Evolutionary conservation across 768 basidiomycete species (phyloP).

Genomic region (Pleurotus salmoneostramineus): DNA sequence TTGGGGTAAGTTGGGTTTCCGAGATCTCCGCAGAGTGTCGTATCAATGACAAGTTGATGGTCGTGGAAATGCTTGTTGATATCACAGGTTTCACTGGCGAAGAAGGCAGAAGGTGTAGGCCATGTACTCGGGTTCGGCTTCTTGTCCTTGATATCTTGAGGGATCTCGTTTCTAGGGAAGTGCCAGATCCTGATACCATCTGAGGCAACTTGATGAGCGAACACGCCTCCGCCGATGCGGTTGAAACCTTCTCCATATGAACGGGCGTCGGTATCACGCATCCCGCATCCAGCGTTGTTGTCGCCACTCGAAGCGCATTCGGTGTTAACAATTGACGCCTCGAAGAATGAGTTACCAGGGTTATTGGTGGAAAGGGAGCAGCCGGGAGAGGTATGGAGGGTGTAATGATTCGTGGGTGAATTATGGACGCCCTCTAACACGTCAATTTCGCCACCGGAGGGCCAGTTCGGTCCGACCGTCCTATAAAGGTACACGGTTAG

Average conservation of each 20-base stretch:
- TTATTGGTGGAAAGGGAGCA: slow-evolving; percentile 30
- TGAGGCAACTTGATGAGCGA: slow-evolving; percentile 26
- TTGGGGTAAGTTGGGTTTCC: slow-evolving; percentile 9
- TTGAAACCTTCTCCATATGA: slow-evolving; percentile 21
- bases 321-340: slow-evolving; percentile 11
- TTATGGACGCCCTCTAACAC: slow-evolving; percentile 71
- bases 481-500: slow-evolving; percentile 13
- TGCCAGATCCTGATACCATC: slow-evolving; percentile 31
- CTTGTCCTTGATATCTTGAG: slow-evolving; percentile 25
- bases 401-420: slow-evolving; percentile 54
- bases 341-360: slow-evolving; percentile 12
- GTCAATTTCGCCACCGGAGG: slow-evolving; percentile 57
- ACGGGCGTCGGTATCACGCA: slow-evolving; percentile 19
- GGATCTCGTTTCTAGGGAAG: slow-evolving; percentile 26
- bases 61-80: slow-evolving; percentile 29
- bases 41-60: slow-evolving; percentile 30
- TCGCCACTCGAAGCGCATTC: slow-evolving; percentile 21
- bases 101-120: slow-evolving; percentile 29
- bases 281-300: slow-evolving; percentile 26
- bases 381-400: slow-evolving; percentile 54
- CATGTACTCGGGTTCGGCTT: slow-evolving; percentile 26
- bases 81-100: slow-evolving; percentile 29
- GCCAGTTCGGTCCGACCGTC: slow-evolving; percentile 51
- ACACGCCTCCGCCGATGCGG: slow-evolving; percentile 24
- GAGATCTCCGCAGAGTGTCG: slow-evolving; percentile 16